phyloP scores from a whole-genome alignment of 352 stramenopile genomes.

The Globisporangium orthogonon region DNA sequence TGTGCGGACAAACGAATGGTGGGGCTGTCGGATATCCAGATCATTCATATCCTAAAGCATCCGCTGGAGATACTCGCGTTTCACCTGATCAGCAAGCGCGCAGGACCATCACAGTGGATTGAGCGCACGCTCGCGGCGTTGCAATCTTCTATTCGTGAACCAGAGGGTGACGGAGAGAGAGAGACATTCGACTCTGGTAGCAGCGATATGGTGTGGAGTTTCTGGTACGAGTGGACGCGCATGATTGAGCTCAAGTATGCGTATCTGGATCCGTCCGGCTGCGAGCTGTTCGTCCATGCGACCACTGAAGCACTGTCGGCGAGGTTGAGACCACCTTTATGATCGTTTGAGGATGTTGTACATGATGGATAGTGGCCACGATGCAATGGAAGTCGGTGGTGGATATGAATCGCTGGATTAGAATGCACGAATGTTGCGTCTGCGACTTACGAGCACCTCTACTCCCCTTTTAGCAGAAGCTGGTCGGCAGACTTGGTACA shows the following conservation, averaged over 20 bases:
- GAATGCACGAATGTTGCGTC: not conserved
- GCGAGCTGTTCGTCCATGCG: constrained; percentile 10
- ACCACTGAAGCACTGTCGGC: constrained; percentile 1
- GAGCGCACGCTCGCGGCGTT: constrained; percentile 7
- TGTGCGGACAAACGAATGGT: constrained; percentile 8
- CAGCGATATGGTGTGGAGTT: constrained; percentile 1
- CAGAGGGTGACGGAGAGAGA: not conserved
- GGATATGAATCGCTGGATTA: not conserved
- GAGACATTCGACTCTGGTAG: not conserved
- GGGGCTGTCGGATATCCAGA: constrained; percentile 16
- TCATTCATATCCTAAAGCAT: constrained; percentile 31
- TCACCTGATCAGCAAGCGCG: constrained; percentile 17
- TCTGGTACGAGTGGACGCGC: constrained; percentile 20
- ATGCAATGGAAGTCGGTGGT: no score
- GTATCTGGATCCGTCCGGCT: constrained; percentile 27
- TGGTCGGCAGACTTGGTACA: not conserved
- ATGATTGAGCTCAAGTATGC: constrained; percentile 47
- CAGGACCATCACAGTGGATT: constrained; percentile 1
- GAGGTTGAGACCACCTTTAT: not conserved
- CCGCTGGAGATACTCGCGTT: constrained; percentile 35
- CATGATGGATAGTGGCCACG: not conserved
- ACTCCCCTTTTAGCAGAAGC: no score
- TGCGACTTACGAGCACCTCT: not conserved
- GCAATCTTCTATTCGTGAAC: not conserved
- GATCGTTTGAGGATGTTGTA: not conserved